Evolutionary conservation across 2,329 filamentous ascomycete species (phyloP).

Genomic region (Neodidymelliopsis sp.): DNA sequence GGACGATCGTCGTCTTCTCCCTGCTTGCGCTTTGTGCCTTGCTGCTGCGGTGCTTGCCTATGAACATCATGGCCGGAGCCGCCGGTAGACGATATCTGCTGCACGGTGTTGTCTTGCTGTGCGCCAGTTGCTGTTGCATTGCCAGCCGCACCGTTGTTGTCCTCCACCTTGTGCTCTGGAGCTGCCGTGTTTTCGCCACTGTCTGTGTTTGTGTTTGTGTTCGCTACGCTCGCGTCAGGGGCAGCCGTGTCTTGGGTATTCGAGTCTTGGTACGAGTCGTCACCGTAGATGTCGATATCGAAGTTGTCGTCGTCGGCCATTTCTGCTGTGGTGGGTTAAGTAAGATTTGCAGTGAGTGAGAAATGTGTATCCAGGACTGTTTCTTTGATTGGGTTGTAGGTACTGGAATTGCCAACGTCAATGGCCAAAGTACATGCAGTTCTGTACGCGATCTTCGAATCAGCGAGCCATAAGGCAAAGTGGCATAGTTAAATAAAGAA

Average conservation of each 20-base stretch:
- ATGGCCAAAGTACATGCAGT: constrained; percentile 48
- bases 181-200: constrained; percentile 20
- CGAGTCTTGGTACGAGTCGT: constrained; percentile 55
- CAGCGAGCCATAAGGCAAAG: constrained; percentile 43
- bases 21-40: constrained; percentile 70
- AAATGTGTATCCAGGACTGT: constrained; percentile 36
- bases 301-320: constrained; percentile 72
- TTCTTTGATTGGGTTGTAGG: constrained; percentile 50
- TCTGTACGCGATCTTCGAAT: constrained; percentile 45
- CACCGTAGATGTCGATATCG: constrained; percentile 75
- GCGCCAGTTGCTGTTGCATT: constrained; percentile 32
- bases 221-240: constrained; percentile 30
- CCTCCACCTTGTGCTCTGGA: constrained; percentile 19
- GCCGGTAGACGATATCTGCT: constrained; percentile 55
- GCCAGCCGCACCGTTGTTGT: constrained; percentile 21
- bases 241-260: constrained; percentile 33
- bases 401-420: constrained; percentile 47
- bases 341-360: constrained; percentile 33
- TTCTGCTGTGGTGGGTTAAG: constrained; percentile 37
- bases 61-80: constrained; percentile 48
- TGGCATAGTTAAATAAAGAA: constrained; percentile 18
- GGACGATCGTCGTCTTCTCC: constrained; percentile 60
- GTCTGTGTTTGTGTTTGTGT: constrained; percentile 45
- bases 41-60: constrained; percentile 58
- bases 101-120: constrained; percentile 43